Conservation (phyloP, 208 protist genomes). For the Leishmania aethiopica region DNA sequence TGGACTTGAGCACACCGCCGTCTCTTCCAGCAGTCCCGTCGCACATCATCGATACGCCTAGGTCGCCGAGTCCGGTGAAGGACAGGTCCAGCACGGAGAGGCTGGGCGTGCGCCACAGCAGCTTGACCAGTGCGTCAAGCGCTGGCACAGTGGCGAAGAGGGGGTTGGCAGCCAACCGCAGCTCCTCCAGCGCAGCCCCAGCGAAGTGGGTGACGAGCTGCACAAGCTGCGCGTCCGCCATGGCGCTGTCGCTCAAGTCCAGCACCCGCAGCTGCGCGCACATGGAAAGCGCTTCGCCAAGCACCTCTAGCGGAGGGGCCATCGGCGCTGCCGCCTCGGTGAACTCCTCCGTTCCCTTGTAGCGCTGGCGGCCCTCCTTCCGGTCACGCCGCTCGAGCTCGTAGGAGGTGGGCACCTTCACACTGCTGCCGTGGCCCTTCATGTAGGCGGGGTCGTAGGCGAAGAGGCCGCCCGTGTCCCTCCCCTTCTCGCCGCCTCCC, state of each 20-base stretch:
- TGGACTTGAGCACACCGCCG: conserved; percentile 40
- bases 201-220: conserved; percentile 28
- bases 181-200: conserved; percentile 38
- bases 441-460: conserved; percentile 69
- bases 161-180: conserved; percentile 66
- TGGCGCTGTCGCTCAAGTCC: conserved; percentile 55
- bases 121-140: conserved; percentile 45
- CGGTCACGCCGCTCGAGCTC: conserved; percentile 78
- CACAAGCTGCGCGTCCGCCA: conserved; percentile 42
- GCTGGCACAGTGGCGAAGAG: conserved; percentile 44
- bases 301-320: conserved; percentile 23
- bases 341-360: conserved; percentile 46
- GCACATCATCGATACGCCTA: conserved; percentile 68
- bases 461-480: conserved; percentile 46
- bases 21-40: conserved; percentile 37
- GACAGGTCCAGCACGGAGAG: conserved; percentile 64
- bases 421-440: conserved; percentile 31
- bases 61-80: conserved; percentile 66
- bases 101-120: conserved; percentile 35
- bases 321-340: not conserved
- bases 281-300: conserved; percentile 61
- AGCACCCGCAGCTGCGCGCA: conserved; percentile 49
- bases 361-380: conserved; percentile 54
- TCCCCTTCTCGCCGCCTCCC: not conserved
- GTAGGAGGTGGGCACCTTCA: conserved; percentile 73